Conservation (phyloP, 1,284 basidiomycete species). For the Mycosarcoma maydis region DNA sequence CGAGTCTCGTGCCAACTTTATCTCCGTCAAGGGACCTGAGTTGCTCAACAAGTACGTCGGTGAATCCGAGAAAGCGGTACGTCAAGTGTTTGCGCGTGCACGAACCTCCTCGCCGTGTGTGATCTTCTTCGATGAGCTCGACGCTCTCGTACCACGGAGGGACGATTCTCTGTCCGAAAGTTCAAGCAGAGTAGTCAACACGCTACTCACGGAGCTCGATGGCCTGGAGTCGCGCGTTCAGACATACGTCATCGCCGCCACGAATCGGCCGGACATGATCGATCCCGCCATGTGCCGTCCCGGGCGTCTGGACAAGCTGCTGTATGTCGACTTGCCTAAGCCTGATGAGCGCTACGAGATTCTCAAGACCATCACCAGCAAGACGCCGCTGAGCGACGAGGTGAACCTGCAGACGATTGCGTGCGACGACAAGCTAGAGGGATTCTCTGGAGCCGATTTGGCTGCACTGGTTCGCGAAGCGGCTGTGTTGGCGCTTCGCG, state of each 20-base stretch:
- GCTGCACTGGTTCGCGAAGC: slow-evolving; percentile 72
- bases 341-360: slow-evolving; percentile 85
- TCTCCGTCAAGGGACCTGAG: slow-evolving; percentile 96
- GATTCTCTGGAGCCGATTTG: slow-evolving; percentile 64
- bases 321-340: slow-evolving; percentile 91
- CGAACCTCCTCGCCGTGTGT: slow-evolving; percentile 87
- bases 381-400: slow-evolving; percentile 77
- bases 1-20: slow-evolving; percentile 92
- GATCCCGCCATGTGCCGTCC: slow-evolving; percentile 98
- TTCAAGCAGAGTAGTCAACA: slow-evolving; percentile 96
- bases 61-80: slow-evolving; percentile 92
- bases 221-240: slow-evolving; percentile 83
- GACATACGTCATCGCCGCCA: slow-evolving; percentile 97
- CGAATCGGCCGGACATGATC: slow-evolving; percentile 98
- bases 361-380: slow-evolving; percentile 71
- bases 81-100: slow-evolving; percentile 90
- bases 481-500: slow-evolving; percentile 81
- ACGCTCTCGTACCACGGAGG: slow-evolving; percentile 90
- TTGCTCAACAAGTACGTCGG: slow-evolving; percentile 97
- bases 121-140: slow-evolving; percentile 95
- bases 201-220: slow-evolving; percentile 93
- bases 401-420: slow-evolving; percentile 54
- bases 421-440: slow-evolving; percentile 52
- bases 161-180: slow-evolving; percentile 93
- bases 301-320: slow-evolving; percentile 91